Percentiles rank a stretch among this genome's conserved stretches.
These are phyloP conservation scores for Rhizopogon rudus DNA, from an alignment of 768 basidiomycete genomes.

Conservation along the genomic window DNA sequence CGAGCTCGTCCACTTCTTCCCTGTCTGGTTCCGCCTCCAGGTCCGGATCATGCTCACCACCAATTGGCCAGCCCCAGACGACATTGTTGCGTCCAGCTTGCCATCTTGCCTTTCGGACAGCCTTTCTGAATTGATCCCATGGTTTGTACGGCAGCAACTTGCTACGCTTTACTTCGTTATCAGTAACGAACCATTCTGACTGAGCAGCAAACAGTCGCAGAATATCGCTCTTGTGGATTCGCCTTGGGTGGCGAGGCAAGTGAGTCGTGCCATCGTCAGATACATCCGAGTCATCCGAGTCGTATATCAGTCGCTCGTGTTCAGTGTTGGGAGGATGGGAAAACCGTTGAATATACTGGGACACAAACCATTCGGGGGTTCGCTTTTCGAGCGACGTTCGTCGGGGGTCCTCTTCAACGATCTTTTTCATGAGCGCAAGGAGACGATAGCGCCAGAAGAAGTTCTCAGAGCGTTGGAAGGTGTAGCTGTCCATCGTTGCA, in stretches of 20 bases:
- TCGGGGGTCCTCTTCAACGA: conserved; percentile 30
- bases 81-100: conserved; percentile 23
- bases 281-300: conserved; percentile 20
- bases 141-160: conserved; percentile 35
- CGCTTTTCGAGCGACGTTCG: conserved; percentile 31
- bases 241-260: conserved; percentile 39
- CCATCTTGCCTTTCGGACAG: conserved; percentile 26
- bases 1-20: background rate
- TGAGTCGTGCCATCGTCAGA: conserved; percentile 24
- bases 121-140: conserved; percentile 45
- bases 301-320: conserved; percentile 31
- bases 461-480: conserved; percentile 36
- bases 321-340: conserved; percentile 23
- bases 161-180: conserved; percentile 30
- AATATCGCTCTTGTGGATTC: conserved; percentile 48
- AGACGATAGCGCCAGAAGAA: conserved; percentile 52
- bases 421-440: conserved; percentile 39
- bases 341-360: conserved; percentile 32
- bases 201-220: conserved; percentile 48
- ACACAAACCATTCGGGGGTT: conserved; percentile 47
- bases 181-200: conserved; percentile 53
- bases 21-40: conserved; percentile 7
- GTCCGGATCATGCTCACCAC: conserved; percentile 7
- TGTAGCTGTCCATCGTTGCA: conserved; percentile 39
- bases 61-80: conserved; percentile 18